These are phyloP conservation scores for Cystobasidium ongulense DNA, from an alignment of 768 basidiomycete species.

Conservation along the genomic window DNA sequence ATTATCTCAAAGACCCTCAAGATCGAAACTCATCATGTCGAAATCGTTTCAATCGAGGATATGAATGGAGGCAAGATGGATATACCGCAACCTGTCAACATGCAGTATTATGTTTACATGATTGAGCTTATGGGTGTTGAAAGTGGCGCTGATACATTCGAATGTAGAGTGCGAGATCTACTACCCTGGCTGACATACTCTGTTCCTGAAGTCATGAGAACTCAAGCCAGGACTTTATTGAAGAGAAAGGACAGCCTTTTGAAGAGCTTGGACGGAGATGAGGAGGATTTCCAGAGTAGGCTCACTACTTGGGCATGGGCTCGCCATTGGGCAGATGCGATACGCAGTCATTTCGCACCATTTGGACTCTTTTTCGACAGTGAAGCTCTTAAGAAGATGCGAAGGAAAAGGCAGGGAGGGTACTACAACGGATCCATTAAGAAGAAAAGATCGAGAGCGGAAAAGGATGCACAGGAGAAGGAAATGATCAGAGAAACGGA, in stretches of 20 bases:
- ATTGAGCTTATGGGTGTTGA: not conserved
- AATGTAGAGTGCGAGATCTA: not conserved
- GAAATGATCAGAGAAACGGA: not conserved
- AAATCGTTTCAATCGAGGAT: not conserved
- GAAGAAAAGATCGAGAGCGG: not conserved
- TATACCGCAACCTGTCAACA: not conserved
- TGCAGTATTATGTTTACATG: not conserved
- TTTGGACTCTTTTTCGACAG: not conserved
- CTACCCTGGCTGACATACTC: not conserved
- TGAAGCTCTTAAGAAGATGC: not conserved
- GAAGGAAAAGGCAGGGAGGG: not conserved
- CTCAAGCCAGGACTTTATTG: not conserved
- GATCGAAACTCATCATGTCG: not conserved
- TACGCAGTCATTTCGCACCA: not conserved
- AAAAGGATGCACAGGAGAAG: not conserved
- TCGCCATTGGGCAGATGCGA: not conserved
- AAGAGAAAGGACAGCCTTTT: not conserved
- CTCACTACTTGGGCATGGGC: conserved; percentile 2
- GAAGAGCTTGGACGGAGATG: not conserved
- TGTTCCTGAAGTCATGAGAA: not conserved
- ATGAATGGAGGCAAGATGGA: not conserved
- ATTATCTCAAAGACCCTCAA: not conserved
- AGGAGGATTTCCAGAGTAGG: not conserved
- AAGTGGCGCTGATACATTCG: not conserved
- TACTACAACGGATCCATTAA: not conserved